Percentiles rank a stretch among this genome's conserved stretches.
Evolutionary conservation across 2,329 filamentous ascomycete genomes (phyloP).

Genomic region (Albifimbria verrucaria): DNA sequence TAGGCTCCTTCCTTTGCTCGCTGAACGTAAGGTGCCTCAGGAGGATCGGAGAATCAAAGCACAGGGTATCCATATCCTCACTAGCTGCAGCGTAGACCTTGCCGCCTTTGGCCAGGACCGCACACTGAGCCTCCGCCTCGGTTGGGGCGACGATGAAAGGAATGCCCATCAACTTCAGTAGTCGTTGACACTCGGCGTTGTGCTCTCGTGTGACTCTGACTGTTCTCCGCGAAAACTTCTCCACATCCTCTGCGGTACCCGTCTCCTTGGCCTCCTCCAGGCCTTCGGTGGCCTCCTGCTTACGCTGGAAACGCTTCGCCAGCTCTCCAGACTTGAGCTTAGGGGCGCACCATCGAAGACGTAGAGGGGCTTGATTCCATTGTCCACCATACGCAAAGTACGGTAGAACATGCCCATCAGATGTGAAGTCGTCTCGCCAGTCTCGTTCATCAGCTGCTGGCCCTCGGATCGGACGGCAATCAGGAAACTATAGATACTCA

Average conservation of each 20-base stretch:
- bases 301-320: conserved; percentile 92
- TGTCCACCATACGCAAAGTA: conserved; percentile 95
- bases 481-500: conserved; percentile 99
- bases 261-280: conserved; percentile 96
- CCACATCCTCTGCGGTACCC: conserved; percentile 92
- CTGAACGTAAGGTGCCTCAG: conserved; percentile 93
- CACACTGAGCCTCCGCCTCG: conserved; percentile 96
- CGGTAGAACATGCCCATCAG: conserved; percentile 99
- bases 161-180: conserved; percentile 93
- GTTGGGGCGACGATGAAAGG: conserved; percentile 94
- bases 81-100: conserved; percentile 97
- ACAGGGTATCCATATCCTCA: conserved; percentile 98
- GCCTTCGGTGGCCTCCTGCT: conserved; percentile 84
- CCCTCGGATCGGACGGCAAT: conserved; percentile 96
- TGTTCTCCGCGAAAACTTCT: conserved; percentile 92
- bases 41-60: conserved; percentile 88
- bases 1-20: conserved; percentile 95
- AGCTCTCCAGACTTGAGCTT: conserved; percentile 97
- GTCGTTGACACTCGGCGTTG: conserved; percentile 87
- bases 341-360: conserved; percentile 97
- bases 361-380: conserved; percentile 97
- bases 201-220: conserved; percentile 96
- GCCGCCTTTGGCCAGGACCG: conserved; percentile 79
- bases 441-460: conserved; percentile 92
- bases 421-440: conserved; percentile 94